Conservation (phyloP, 768 basidiomycete species). For the Russula sp. region DNA sequence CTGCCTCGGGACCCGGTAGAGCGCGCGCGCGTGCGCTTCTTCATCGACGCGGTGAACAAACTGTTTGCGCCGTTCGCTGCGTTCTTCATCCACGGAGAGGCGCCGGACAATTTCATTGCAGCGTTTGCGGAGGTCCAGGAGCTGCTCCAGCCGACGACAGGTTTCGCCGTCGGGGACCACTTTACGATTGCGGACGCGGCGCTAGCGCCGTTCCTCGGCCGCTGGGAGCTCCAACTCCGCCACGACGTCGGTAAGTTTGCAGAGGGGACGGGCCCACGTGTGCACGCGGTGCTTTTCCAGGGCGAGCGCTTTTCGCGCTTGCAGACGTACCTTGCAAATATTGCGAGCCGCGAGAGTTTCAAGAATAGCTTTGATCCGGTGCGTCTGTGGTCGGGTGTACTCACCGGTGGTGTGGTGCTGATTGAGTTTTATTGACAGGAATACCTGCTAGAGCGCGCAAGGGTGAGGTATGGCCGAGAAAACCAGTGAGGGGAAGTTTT, state of each 20-base stretch:
- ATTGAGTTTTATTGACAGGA: neutral
- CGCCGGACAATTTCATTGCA: slow-evolving; percentile 35
- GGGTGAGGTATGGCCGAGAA: neutral
- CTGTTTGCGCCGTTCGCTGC: slow-evolving; percentile 35
- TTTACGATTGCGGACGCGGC: slow-evolving; percentile 58
- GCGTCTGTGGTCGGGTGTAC: slow-evolving; percentile 19
- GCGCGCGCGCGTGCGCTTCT: slow-evolving; percentile 52
- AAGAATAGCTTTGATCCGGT: slow-evolving; percentile 47
- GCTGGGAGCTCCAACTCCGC: slow-evolving; percentile 37
- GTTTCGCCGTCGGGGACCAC: slow-evolving; percentile 36
- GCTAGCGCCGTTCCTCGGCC: slow-evolving; percentile 49
- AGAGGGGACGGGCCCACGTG: slow-evolving; percentile 36
- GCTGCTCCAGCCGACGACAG: slow-evolving; percentile 38
- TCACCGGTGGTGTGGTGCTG: neutral
- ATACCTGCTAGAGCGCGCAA: neutral
- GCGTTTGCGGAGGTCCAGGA: slow-evolving; percentile 44
- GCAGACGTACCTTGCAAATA: slow-evolving; percentile 38
- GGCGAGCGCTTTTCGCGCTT: slow-evolving; percentile 42
- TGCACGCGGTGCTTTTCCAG: slow-evolving; percentile 37
- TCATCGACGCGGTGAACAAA: slow-evolving; percentile 47
- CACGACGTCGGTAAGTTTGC: slow-evolving; percentile 45
- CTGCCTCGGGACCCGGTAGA: slow-evolving; percentile 48
- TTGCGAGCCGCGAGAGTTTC: slow-evolving; percentile 47
- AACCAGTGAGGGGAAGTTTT: neutral
- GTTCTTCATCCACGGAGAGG: slow-evolving; percentile 32